These are phyloP conservation scores for Trametes polyzona DNA, from an alignment of 1,284 basidiomycete genomes.

Conservation along the genomic window DNA sequence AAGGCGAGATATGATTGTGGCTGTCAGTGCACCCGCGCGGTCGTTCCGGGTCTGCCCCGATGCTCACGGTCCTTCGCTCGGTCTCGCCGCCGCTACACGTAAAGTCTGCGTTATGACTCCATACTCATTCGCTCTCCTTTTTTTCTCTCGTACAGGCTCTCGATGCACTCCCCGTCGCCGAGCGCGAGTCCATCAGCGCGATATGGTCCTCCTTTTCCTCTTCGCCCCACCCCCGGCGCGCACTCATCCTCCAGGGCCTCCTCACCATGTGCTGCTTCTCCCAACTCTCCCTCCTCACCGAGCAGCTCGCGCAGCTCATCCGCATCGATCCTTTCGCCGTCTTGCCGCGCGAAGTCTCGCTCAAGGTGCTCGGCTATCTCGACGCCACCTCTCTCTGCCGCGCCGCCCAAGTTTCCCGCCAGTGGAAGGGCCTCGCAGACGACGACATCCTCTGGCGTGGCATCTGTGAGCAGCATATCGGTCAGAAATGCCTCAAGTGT, in stretches of 20 bases:
- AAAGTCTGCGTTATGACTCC: background rate
- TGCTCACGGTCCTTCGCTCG: background rate
- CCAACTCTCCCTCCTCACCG: conserved; percentile 95
- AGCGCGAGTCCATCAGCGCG: conserved; percentile 88
- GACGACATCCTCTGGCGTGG: conserved; percentile 96
- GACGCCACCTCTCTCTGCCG: conserved; percentile 96
- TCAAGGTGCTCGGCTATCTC: conserved; percentile 91
- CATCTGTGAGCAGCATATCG: conserved; percentile 99
- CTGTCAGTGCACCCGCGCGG: background rate
- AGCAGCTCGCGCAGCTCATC: conserved; percentile 90
- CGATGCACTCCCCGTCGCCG: conserved; percentile 88
- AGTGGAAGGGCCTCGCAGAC: conserved; percentile 91
- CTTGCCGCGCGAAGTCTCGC: conserved; percentile 88
- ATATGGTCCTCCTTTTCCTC: conserved; percentile 98
- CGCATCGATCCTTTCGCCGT: conserved; percentile 94
- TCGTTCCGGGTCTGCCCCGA: conserved; percentile 6
- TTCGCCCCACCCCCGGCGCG: conserved; percentile 87
- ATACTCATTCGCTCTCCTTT: background rate
- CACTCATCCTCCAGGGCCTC: conserved; percentile 94
- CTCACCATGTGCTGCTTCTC: conserved; percentile 99
- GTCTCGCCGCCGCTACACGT: conserved; percentile 2
- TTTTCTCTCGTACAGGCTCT: conserved; percentile 66
- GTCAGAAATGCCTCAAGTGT: conserved; percentile 95
- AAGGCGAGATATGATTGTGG: conserved; percentile 3
- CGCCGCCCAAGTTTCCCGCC: conserved; percentile 90